Base-by-base conservation (phyloP, 192 early-diverging fungal genomes). In the Chytriomyces hyalinus region DNA sequence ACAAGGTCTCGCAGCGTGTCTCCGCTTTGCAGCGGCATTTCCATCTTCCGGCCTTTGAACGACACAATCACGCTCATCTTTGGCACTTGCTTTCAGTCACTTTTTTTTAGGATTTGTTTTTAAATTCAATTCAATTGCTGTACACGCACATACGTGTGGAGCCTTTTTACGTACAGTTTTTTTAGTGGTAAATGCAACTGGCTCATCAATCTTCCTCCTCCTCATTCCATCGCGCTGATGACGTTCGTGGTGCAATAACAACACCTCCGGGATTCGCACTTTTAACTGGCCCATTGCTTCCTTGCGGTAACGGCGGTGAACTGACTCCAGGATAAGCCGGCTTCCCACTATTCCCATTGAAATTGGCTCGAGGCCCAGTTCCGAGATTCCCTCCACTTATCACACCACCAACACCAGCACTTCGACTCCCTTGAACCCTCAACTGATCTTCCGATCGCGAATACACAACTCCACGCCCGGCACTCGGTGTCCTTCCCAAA, bases 1-100 rank as follows among this genome's bases (percentile, higher is more conserved):
- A 94, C 89, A 72, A 97, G 80, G 53, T 93, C 88, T 8, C 87
- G 89, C 7, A 97, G 88, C 8, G 90, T 92, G 22, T 84, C 79
- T 2, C 22, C 60, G 20, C 53, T 51, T 7, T 9, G 17, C 76
- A 83, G 75, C 36, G 69, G 59, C 59, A 83, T 68, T 24, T 80
- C 79, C 70, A 82, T 70, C 20, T 69, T 69, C 5, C 63, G 9
- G 17, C 82, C 80, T 45, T 81, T 79, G 62, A 67, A 79, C 43
- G n/a, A 70, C 0, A 83, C 80, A 20, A 64, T 73, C 60, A 82
- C 78, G 73, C 77, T 65, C 63, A 65, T 22, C 36, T 22, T 65
- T 13, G 13, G 53, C 20, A n/a, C 53, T 57, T 13, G 15, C 2
- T 26, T 57, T 57, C 53, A 3, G n/a, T 15, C 51, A 10, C 51